Percentiles rank a stretch among this genome's conserved stretches.
Evolutionary conservation across 768 basidiomycete genomes (phyloP).

Genomic region (Boletus rubroflammeus): DNA sequence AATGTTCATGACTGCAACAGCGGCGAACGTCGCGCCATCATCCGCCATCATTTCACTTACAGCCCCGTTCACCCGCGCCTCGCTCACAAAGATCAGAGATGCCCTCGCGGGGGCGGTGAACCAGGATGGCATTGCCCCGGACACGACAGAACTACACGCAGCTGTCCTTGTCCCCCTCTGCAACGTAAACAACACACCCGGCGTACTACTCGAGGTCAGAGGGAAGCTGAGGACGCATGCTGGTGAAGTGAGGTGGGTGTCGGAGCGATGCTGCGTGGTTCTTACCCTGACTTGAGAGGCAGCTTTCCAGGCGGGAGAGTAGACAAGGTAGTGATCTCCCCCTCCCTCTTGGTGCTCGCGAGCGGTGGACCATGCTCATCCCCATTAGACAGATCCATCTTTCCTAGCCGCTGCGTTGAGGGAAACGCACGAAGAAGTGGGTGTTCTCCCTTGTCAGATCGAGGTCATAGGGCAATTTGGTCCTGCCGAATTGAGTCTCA

Average conservation of each 20-base stretch:
- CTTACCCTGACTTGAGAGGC: background rate
- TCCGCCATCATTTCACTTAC: constrained; percentile 31
- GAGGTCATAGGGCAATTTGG: constrained; percentile 65
- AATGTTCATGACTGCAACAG: constrained; percentile 18
- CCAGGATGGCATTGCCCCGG: constrained; percentile 16
- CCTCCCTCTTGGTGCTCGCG: background rate
- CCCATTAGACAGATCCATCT: constrained; percentile 47
- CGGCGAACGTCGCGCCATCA: background rate
- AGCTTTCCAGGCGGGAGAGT: constrained; percentile 77
- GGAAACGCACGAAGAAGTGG: constrained; percentile 74
- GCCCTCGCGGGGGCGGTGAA: constrained; percentile 21
- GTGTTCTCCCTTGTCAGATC: constrained; percentile 54
- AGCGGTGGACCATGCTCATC: background rate
- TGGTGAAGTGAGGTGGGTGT: constrained; percentile 73
- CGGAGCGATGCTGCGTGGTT: background rate
- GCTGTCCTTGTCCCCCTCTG: constrained; percentile 76
- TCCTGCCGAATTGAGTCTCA: constrained; percentile 55
- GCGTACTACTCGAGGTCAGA: constrained; percentile 70
- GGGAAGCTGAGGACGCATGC: constrained; percentile 64
- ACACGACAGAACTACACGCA: constrained; percentile 44
- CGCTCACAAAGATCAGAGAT: constrained; percentile 31
- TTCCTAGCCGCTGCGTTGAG: constrained; percentile 58
- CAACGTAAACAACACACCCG: constrained; percentile 63
- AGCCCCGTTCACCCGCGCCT: constrained; percentile 35
- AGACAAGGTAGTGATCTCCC: constrained; percentile 47